Base-by-base conservation (phyloP, 805 yeast species). In the Lipomyces oligophaga region DNA sequence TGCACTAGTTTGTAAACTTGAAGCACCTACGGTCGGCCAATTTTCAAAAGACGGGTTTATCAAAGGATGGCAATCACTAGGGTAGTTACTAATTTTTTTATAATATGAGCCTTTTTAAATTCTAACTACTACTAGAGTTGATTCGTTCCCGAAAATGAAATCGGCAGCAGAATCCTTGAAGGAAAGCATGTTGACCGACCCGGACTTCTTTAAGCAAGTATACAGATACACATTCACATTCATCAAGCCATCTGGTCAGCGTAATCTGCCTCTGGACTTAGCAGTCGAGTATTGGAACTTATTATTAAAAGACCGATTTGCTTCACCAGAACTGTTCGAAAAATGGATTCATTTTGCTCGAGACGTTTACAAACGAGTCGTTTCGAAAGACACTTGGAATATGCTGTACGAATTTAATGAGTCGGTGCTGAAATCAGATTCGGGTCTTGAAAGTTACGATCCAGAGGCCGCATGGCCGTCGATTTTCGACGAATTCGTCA, bases 391-490 rank as follows among this genome's bases (percentile, higher is more conserved):
- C 60, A 77, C 81, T 20, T 90, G 97, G 97, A 74, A 77, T 51
- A 88, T 89, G 97, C 68, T 84, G 45, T 74, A 74, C 44, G 78
- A 80, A 45, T 86, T 88, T 59, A 65, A 82, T 45, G 58, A 57
- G 65, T 68, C 43, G 76, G 76, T 49, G 72, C 42, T 51, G 7
- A 30, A 72, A 49, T 65, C 77, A 1, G 52, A 62, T 2, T 26
- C 46, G 15, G 84, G 85, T 49, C 78, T 90, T 4, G 65, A 66
- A 13, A 67, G 65, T 2, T 89, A 88, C 64, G 89, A 83, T 58
- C 93, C 83, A 54, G 75, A 77, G 57, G 88, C 83, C 20, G 85
- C 96, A 0, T 90, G 97, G 97, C 98, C 97, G 4, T 78, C 85
- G 43, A 69, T 86, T 15, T 78, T 90, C 55, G 98, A 90, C 63